Percentiles rank a stretch among this genome's conserved stretches.
Conservation (phyloP, 2,329 filamentous ascomycete genomes). For the Neonectria ditissima region DNA sequence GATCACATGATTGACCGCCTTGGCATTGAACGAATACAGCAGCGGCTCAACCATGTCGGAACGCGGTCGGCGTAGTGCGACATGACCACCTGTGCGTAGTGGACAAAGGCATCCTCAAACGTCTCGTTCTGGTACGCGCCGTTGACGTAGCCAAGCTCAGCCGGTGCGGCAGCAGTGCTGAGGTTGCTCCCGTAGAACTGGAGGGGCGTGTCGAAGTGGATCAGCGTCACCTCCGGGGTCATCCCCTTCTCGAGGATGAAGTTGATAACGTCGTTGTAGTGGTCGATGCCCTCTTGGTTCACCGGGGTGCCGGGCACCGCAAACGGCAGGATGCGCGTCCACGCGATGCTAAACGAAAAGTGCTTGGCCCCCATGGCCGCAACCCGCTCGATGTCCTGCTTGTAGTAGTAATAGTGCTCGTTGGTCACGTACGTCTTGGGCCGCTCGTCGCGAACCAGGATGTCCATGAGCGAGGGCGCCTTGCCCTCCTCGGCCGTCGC, state of each 20-base stretch:
- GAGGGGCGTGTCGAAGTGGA: conserved; percentile 62
- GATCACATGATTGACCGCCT: conserved; percentile 55
- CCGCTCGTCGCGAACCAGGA: conserved; percentile 46
- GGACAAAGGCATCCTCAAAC: conserved; percentile 63
- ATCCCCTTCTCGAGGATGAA: conserved; percentile 62
- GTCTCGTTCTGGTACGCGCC: conserved; percentile 59
- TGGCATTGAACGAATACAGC: conserved; percentile 54
- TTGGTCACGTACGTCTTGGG: conserved; percentile 55
- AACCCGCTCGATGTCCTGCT: conserved; percentile 66
- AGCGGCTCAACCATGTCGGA: conserved; percentile 64
- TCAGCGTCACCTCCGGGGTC: conserved; percentile 60
- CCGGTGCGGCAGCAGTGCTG: conserved; percentile 33
- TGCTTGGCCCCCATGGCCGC: conserved; percentile 63
- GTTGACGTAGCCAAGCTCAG: conserved; percentile 54
- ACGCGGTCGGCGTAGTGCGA: conserved; percentile 64
- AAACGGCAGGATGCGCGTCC: conserved; percentile 66
- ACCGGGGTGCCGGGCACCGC: conserved; percentile 61
- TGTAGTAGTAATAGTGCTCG: conserved; percentile 67
- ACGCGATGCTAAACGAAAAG: conserved; percentile 65
- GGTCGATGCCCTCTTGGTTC: conserved; percentile 62
- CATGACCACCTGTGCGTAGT: conserved; percentile 66
- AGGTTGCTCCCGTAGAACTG: conserved; percentile 55
- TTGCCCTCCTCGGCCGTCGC: conserved; percentile 59
- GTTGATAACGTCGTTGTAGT: conserved; percentile 67
- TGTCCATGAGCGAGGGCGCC: conserved; percentile 57